Evolutionary conservation across 2,329 filamentous ascomycete genomes (phyloP).

Genomic region (Venturia asperata): DNA sequence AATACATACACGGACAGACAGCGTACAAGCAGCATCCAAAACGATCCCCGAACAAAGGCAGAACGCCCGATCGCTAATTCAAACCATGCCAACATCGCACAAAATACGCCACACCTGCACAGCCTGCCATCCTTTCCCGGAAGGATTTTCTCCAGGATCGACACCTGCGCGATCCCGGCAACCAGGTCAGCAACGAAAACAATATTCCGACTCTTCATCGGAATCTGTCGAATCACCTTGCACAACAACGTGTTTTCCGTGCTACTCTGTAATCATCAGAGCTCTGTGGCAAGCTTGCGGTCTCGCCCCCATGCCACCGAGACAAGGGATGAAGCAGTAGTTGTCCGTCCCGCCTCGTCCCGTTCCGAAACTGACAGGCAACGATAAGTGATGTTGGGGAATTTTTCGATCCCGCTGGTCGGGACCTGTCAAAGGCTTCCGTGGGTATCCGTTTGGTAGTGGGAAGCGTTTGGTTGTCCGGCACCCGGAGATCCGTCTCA

Average conservation of each 20-base stretch:
- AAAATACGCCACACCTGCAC: not conserved
- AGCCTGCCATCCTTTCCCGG: not conserved
- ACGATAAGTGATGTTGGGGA: conserved; percentile 2
- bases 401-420: not conserved
- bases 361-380: conserved; percentile 9
- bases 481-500: not conserved
- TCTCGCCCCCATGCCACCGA: not conserved
- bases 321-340: not conserved
- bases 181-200: conserved; percentile 13
- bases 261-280: too few species aligned
- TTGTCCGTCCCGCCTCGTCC: not conserved
- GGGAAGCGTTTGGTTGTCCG: not conserved
- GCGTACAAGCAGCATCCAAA: not conserved
- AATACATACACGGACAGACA: not conserved
- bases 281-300: not conserved
- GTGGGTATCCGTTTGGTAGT: not conserved
- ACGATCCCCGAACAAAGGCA: not conserved
- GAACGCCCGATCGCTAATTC: not conserved
- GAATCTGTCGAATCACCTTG: not conserved
- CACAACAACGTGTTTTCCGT: conserved; percentile 9
- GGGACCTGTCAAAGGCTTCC: conserved; percentile 4
- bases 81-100: not conserved
- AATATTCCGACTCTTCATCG: not conserved
- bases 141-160: conserved; percentile 10
- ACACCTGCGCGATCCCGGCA: not conserved